These are phyloP conservation scores for Nicotiana knightiana DNA, from an alignment of 257 asterid species.

Conservation along the genomic window DNA sequence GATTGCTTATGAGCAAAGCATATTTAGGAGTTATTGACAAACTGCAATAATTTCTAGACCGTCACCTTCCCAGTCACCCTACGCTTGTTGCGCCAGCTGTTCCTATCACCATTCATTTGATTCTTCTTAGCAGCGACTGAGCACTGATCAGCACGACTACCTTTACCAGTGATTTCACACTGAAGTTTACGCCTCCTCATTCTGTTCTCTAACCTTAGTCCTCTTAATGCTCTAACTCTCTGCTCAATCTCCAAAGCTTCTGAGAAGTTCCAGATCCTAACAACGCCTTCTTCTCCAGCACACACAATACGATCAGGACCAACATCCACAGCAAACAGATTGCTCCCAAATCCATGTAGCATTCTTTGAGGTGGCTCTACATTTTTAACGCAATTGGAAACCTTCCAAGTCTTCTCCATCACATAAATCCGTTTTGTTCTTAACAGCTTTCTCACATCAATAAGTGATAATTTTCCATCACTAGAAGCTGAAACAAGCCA, in stretches of 20 bases:
- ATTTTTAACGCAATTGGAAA: conserved; percentile 23
- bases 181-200: conserved; percentile 77
- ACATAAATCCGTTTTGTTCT: conserved; percentile 33
- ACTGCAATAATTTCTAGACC: conserved; percentile 33
- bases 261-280: conserved; percentile 88
- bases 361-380: conserved; percentile 86
- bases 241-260: conserved; percentile 79
- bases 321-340: conserved; percentile 62
- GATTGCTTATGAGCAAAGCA: conserved; percentile 5
- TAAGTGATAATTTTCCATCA: conserved; percentile 80
- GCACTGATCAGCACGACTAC: conserved; percentile 55
- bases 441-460: conserved; percentile 72
- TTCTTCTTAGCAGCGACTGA: conserved; percentile 76
- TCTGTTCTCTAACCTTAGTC: conserved; percentile 65
- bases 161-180: conserved; percentile 36
- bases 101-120: conserved; percentile 55
- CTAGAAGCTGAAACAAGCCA: conserved; percentile 91
- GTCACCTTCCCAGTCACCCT: conserved; percentile 67
- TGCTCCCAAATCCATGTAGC: conserved; percentile 79
- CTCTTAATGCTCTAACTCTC: conserved; percentile 44
- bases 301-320: conserved; percentile 82
- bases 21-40: conserved; percentile 11
- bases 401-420: conserved; percentile 19
- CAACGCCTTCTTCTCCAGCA: conserved; percentile 91
- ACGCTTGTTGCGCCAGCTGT: conserved; percentile 64